Percentiles rank a stretch among this genome's conserved stretches.
These are phyloP conservation scores for Bonnemaisonia californica DNA, from an alignment of 31 red algal species.

Conservation along the genomic window DNA sequence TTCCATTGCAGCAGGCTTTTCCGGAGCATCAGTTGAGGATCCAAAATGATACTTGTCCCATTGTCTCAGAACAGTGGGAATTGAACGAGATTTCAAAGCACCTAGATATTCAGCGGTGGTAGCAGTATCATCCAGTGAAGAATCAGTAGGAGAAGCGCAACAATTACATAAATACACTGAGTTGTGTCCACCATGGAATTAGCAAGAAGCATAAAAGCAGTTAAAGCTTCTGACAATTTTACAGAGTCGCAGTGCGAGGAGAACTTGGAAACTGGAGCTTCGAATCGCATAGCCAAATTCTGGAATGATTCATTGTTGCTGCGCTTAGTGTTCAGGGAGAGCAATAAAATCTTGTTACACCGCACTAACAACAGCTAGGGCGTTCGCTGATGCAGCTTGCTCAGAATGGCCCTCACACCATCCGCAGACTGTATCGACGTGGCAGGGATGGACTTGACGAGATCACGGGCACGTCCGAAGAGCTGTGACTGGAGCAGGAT, in stretches of 20 bases:
- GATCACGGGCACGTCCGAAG: conserved; percentile 21
- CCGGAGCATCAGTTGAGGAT: not conserved
- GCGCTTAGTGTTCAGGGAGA: not conserved
- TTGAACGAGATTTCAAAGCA: not conserved
- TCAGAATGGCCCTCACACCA: conserved; percentile 17
- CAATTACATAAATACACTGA: conserved; percentile 19
- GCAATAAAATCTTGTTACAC: conserved; percentile 26
- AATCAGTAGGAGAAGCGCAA: not conserved
- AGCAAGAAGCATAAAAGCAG: conserved; percentile 30
- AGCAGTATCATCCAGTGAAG: not conserved
- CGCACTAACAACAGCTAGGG: conserved; percentile 19
- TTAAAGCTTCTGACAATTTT: conserved; percentile 22
- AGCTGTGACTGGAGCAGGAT: conserved; percentile 42
- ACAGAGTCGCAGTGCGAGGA: not conserved
- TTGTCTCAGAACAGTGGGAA: conserved; percentile 10
- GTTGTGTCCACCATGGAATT: conserved; percentile 37
- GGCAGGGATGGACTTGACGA: not conserved
- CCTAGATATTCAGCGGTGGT: conserved; percentile 13
- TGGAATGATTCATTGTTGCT: conserved; percentile 21
- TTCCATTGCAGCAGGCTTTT: not conserved
- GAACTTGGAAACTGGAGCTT: conserved; percentile 19
- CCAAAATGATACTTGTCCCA: conserved; percentile 4
- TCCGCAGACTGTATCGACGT: conserved; percentile 1
- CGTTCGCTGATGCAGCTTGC: conserved; percentile 18
- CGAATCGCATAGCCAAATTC: conserved; percentile 31